Evolutionary conservation across 192 early-diverging fungal genomes (phyloP).

Genomic region (Phlyctochytrium bullatum): DNA sequence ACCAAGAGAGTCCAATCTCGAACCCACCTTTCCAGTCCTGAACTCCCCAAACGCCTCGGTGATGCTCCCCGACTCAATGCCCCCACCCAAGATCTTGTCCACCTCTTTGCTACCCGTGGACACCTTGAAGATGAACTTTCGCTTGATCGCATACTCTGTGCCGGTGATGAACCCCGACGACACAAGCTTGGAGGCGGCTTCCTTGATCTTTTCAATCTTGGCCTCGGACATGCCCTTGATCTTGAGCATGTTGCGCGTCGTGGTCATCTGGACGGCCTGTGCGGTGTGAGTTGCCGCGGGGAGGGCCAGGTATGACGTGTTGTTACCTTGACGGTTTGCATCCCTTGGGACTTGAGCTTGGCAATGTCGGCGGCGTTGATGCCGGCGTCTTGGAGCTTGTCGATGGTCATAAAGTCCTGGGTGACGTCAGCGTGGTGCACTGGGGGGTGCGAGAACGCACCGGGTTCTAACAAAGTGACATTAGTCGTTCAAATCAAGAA

Average conservation of each 20-base stretch:
- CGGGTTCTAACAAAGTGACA: slow-evolving; percentile 1
- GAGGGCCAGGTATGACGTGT: background rate
- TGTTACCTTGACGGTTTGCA: slow-evolving; percentile 69
- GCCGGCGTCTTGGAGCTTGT: slow-evolving; percentile 58
- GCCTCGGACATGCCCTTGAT: slow-evolving; percentile 82
- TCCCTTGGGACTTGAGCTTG: slow-evolving; percentile 74
- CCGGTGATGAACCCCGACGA: slow-evolving; percentile 69
- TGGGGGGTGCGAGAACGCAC: too few relatives aligned
- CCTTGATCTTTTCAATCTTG: slow-evolving; percentile 87
- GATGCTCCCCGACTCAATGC: slow-evolving; percentile 76
- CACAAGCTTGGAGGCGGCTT: slow-evolving; percentile 66
- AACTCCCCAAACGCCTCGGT: slow-evolving; percentile 89
- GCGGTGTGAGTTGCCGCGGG: background rate
- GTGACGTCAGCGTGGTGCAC: too few relatives aligned
- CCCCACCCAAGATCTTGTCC: slow-evolving; percentile 77
- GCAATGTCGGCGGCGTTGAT: slow-evolving; percentile 75
- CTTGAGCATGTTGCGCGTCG: slow-evolving; percentile 50
- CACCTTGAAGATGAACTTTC: slow-evolving; percentile 64
- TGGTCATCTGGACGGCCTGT: background rate
- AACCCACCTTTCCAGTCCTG: slow-evolving; percentile 84
- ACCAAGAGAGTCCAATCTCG: background rate
- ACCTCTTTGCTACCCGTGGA: slow-evolving; percentile 75
- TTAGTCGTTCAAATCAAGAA: background rate
- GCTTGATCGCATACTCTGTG: slow-evolving; percentile 44
- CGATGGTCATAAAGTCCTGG: slow-evolving; percentile 33